Percentiles rank a stretch among this genome's conserved stretches.
phyloP scores from a whole-genome alignment of 2,329 filamentous ascomycete genomes.

The Clarireedia paspali region DNA sequence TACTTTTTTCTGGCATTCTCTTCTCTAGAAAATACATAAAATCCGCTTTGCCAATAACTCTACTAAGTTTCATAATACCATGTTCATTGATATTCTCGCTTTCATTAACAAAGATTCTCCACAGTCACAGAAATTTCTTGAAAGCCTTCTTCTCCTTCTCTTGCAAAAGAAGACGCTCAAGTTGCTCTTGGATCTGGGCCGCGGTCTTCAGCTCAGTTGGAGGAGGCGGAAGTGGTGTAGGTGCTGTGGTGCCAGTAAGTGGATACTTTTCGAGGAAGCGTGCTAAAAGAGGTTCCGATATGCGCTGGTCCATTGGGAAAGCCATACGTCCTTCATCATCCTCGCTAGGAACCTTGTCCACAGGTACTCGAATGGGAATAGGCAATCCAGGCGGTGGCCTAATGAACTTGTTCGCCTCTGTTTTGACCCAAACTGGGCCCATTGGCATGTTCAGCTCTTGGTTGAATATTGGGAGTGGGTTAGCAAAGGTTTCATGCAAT shows the following conservation, averaged over 20 bases:
- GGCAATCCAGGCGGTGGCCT: neutral
- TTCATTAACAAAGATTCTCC: neutral
- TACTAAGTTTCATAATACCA: neutral
- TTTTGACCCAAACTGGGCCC: slow-evolving; percentile 6
- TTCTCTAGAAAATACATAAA: neutral
- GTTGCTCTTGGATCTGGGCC: slow-evolving; percentile 7
- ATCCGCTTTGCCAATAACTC: neutral
- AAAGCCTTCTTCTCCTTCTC: slow-evolving; percentile 10
- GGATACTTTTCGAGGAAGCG: slow-evolving; percentile 27
- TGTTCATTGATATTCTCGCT: neutral
- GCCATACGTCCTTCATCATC: slow-evolving; percentile 19
- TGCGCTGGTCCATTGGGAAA: slow-evolving; percentile 15
- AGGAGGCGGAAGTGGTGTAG: neutral
- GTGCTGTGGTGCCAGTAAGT: slow-evolving; percentile 22
- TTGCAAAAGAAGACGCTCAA: slow-evolving; percentile 8
- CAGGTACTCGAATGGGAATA: neutral
- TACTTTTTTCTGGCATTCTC: neutral
- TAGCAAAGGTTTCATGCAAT: neutral
- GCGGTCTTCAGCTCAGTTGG: neutral
- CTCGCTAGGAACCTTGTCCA: slow-evolving; percentile 1
- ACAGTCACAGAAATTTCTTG: neutral
- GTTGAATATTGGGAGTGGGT: neutral
- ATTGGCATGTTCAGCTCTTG: neutral
- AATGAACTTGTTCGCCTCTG: neutral
- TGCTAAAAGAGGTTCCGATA: slow-evolving; percentile 20